Conservation (phyloP, 164 flowering plant genomes). For the Buxus sempervirens region DNA sequence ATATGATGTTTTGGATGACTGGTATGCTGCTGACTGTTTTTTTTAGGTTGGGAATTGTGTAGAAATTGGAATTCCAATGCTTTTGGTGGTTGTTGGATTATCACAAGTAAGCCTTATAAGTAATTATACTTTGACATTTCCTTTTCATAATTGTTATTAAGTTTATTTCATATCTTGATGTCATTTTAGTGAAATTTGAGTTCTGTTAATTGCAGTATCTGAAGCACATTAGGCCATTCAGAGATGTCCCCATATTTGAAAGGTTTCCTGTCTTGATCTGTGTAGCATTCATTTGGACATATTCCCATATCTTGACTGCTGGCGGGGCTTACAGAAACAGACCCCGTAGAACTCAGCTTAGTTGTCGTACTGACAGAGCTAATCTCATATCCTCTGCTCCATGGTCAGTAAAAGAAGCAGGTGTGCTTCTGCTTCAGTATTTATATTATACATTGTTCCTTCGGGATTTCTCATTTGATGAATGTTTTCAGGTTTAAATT, state of each 20-base stretch:
- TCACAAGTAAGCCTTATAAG: slow-evolving; percentile 57
- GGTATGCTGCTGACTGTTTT: not conserved
- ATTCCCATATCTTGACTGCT: slow-evolving; percentile 67
- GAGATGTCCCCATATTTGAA: slow-evolving; percentile 82
- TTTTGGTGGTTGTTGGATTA: slow-evolving; percentile 67
- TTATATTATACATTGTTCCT: not conserved
- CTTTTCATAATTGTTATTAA: not conserved
- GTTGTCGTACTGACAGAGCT: slow-evolving; percentile 43
- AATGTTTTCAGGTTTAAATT: slow-evolving; percentile 38
- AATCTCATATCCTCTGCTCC: slow-evolving; percentile 43
- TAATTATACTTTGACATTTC: not conserved
- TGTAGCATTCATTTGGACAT: slow-evolving; percentile 73
- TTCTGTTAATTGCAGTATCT: slow-evolving; percentile 60
- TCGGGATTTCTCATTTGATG: slow-evolving; percentile 2
- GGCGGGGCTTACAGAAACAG: slow-evolving; percentile 55
- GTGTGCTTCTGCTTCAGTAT: not conserved
- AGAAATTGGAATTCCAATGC: slow-evolving; percentile 93
- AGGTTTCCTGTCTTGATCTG: slow-evolving; percentile 81
- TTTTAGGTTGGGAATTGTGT: slow-evolving; percentile 88
- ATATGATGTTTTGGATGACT: not conserved
- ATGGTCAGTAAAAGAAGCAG: slow-evolving; percentile 24
- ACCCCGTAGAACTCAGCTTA: slow-evolving; percentile 22
- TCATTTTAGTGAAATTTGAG: not conserved
- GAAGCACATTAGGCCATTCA: slow-evolving; percentile 69
- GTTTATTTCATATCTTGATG: not conserved